Percentiles rank a stretch among this genome's conserved stretches.
Evolutionary conservation across 2,329 filamentous ascomycete species (phyloP).

Genomic region (Lachnellula subtilissima): DNA sequence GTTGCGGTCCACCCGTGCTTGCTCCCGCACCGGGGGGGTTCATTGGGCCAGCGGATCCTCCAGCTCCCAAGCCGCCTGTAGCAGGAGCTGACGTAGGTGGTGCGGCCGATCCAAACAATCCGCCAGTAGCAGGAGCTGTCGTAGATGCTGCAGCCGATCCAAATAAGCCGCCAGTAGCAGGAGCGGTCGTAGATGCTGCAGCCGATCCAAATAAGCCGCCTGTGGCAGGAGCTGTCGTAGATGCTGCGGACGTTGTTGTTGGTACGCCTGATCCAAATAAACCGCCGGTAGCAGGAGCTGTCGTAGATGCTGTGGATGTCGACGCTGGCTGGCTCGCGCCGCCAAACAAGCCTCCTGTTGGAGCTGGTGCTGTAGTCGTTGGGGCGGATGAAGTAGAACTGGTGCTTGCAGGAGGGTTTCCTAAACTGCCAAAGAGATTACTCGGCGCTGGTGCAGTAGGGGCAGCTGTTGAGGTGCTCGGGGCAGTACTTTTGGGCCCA

Average conservation of each 20-base stretch:
- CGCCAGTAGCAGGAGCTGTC: slow-evolving; percentile 14
- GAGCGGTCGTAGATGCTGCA: slow-evolving; percentile 18
- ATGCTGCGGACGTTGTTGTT: not conserved
- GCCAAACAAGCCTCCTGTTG: slow-evolving; percentile 7
- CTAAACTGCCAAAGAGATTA: slow-evolving; percentile 27
- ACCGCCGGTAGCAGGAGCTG: slow-evolving; percentile 14
- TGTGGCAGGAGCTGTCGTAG: slow-evolving; percentile 14
- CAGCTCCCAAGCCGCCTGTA: slow-evolving; percentile 8
- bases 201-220: slow-evolving; percentile 9
- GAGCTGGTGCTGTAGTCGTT: slow-evolving; percentile 3
- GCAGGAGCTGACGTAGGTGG: slow-evolving; percentile 18
- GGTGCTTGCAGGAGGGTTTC: slow-evolving; percentile 1
- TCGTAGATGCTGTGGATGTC: not conserved
- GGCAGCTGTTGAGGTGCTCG: slow-evolving; percentile 1
- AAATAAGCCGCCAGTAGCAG: slow-evolving; percentile 10
- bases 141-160: not conserved
- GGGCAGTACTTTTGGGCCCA: not conserved
- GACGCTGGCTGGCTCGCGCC: not conserved
- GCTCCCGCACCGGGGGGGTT: slow-evolving; percentile 1
- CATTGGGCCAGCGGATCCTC: not conserved
- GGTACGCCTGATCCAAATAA: slow-evolving; percentile 2
- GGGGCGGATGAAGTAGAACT: slow-evolving; percentile 4
- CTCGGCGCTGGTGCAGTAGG: not conserved
- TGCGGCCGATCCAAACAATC: slow-evolving; percentile 12
- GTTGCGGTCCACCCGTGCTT: slow-evolving; percentile 22